These are phyloP conservation scores for Leucosporidium scottii DNA, from an alignment of 768 basidiomycete genomes.

Conservation along the genomic window DNA sequence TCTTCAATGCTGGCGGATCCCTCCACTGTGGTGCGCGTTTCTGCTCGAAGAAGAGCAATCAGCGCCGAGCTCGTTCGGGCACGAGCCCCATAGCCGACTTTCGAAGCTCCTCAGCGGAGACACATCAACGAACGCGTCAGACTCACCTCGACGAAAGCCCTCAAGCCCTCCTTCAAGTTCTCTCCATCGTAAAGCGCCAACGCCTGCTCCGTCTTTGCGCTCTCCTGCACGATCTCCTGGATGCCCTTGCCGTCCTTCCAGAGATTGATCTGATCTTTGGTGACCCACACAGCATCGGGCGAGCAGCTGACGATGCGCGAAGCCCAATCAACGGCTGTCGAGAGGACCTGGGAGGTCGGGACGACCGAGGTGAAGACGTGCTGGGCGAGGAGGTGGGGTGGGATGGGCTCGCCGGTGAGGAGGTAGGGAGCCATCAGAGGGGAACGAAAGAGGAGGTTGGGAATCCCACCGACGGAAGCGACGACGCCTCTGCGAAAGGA, in stretches of 20 bases:
- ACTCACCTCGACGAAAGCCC: not conserved
- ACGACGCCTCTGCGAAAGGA: conserved; percentile 9
- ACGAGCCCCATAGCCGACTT: too few species aligned
- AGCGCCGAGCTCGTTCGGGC: too few species aligned
- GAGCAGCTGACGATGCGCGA: conserved; percentile 55
- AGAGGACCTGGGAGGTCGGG: conserved; percentile 51
- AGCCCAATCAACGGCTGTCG: conserved; percentile 59
- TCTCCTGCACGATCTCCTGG: conserved; percentile 50
- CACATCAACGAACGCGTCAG: not conserved
- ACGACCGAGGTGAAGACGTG: conserved; percentile 70
- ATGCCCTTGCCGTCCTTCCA: conserved; percentile 51
- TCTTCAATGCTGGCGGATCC: too few species aligned
- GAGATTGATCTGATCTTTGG: conserved; percentile 62
- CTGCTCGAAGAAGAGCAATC: too few species aligned
- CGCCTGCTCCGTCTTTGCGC: conserved; percentile 32
- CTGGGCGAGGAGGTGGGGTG: conserved; percentile 59
- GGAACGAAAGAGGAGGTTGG: conserved; percentile 13
- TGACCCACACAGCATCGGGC: conserved; percentile 69
- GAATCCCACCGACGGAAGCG: conserved; percentile 19
- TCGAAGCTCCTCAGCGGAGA: too few species aligned
- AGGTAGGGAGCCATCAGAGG: conserved; percentile 58
- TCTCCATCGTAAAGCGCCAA: too few species aligned
- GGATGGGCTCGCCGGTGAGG: conserved; percentile 61
- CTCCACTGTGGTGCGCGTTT: too few species aligned
- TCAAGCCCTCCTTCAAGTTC: too few species aligned